Conservation (phyloP, 2,329 filamentous ascomycete genomes). For the Pseudogymnoascus sp. region DNA sequence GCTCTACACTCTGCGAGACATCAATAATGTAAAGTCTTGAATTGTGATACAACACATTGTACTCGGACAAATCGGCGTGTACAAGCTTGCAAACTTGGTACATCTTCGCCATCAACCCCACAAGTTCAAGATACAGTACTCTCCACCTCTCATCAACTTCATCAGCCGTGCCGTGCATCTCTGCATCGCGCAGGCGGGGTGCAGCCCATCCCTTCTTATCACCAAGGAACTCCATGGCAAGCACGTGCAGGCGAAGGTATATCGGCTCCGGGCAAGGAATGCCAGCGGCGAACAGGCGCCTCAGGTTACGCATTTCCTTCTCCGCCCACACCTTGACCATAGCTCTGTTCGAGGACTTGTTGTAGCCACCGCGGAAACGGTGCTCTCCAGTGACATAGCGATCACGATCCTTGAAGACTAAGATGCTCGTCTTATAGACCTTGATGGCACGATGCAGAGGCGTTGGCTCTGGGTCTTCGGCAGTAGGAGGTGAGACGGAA, state of each 20-base stretch:
- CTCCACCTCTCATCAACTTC: constrained; percentile 67
- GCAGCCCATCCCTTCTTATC: constrained; percentile 81
- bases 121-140: constrained; percentile 69
- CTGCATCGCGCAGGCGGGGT: constrained; percentile 80
- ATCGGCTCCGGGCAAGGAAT: constrained; percentile 89
- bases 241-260: constrained; percentile 82
- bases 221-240: constrained; percentile 91
- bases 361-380: constrained; percentile 81
- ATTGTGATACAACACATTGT: constrained; percentile 89
- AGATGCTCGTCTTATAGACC: constrained; percentile 96
- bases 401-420: constrained; percentile 96
- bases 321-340: constrained; percentile 99
- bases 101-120: constrained; percentile 84
- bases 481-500: constrained; percentile 45
- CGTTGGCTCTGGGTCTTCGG: constrained; percentile 38
- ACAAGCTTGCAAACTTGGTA: constrained; percentile 89
- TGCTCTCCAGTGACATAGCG: constrained; percentile 93
- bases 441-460: constrained; percentile 81
- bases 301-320: constrained; percentile 93
- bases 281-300: constrained; percentile 71
- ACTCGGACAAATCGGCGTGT: constrained; percentile 94
- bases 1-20: constrained; percentile 94
- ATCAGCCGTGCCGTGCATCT: constrained; percentile 48
- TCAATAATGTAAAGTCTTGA: constrained; percentile 86
- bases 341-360: constrained; percentile 87